A percentile compares a stretch with the other conserved stretches of the same genome.
Conservation (phyloP, 148 eudicot species). For the Rhododendron mucronatum region DNA sequence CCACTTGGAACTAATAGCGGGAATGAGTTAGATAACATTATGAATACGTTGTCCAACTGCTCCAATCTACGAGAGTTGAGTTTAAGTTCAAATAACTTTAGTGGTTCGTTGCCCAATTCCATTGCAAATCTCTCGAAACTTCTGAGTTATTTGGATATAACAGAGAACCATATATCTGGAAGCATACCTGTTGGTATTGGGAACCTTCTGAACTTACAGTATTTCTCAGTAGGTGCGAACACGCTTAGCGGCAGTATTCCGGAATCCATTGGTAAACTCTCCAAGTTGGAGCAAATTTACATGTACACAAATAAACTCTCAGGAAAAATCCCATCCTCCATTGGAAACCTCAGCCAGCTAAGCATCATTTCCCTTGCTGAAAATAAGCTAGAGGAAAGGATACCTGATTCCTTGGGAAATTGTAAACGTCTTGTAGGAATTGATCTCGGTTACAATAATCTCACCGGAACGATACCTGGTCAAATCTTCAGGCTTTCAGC, state of each 20-base stretch:
- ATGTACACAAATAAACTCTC: too few relatives aligned
- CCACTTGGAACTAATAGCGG: too few relatives aligned
- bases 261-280: not conserved
- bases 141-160: not conserved
- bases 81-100: not conserved
- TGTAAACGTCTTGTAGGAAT: not conserved
- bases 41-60: not conserved
- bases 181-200: constrained; percentile 7
- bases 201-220: not conserved
- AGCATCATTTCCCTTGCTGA: not conserved
- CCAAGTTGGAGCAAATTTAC: not conserved
- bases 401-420: not conserved
- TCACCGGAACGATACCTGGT: constrained; percentile 7
- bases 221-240: not conserved
- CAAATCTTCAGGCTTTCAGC: not conserved
- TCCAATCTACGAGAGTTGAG: not conserved
- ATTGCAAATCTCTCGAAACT: constrained; percentile 3
- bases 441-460: not conserved
- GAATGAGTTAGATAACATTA: too few relatives aligned
- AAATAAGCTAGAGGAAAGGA: not conserved
- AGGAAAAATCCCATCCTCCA: not conserved
- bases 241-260: constrained; percentile 9
- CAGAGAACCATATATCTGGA: not conserved
- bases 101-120: not conserved
- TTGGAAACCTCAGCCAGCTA: not conserved